Evolutionary conservation across 2,329 filamentous ascomycete genomes (phyloP).

Genomic region (Aspergillus sp.): DNA sequence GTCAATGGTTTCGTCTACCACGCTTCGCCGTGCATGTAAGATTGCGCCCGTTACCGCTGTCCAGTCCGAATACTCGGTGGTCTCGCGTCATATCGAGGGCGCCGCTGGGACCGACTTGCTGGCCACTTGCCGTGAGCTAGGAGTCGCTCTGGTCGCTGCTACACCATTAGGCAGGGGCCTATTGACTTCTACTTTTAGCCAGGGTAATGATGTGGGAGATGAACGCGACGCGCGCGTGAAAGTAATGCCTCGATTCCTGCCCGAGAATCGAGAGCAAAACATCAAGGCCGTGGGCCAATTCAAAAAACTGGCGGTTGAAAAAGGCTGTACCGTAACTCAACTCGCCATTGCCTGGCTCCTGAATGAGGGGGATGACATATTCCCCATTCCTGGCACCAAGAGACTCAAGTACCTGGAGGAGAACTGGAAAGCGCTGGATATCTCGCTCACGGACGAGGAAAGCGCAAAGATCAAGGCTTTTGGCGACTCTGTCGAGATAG

Average conservation of each 20-base stretch:
- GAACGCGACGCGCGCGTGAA: neutral
- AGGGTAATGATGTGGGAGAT: neutral
- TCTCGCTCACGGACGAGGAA: neutral
- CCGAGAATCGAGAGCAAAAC: constrained; percentile 4
- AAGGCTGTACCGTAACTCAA: neutral
- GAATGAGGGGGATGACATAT: constrained; percentile 42
- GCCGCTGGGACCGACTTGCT: constrained; percentile 38
- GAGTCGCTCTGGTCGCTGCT: constrained; percentile 43
- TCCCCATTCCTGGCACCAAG: constrained; percentile 31
- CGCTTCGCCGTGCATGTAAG: constrained; percentile 46
- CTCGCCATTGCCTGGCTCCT: constrained; percentile 8
- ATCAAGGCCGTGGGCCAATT: neutral
- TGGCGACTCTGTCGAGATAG: neutral
- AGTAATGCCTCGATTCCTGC: constrained; percentile 4
- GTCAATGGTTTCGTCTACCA: constrained; percentile 37
- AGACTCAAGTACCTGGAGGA: constrained; percentile 23
- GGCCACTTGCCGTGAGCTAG: constrained; percentile 49
- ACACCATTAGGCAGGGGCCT: constrained; percentile 42
- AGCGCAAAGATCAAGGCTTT: neutral
- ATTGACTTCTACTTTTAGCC: constrained; percentile 16
- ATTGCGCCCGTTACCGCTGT: constrained; percentile 48
- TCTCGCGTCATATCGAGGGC: constrained; percentile 46
- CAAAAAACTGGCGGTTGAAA: neutral
- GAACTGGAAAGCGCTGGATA: constrained; percentile 10
- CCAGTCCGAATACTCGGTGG: constrained; percentile 51